Evolutionary conservation across 225 moss, liverwort and hornwort genomes (phyloP).

Genomic region (Sphagnum contortum): DNA sequence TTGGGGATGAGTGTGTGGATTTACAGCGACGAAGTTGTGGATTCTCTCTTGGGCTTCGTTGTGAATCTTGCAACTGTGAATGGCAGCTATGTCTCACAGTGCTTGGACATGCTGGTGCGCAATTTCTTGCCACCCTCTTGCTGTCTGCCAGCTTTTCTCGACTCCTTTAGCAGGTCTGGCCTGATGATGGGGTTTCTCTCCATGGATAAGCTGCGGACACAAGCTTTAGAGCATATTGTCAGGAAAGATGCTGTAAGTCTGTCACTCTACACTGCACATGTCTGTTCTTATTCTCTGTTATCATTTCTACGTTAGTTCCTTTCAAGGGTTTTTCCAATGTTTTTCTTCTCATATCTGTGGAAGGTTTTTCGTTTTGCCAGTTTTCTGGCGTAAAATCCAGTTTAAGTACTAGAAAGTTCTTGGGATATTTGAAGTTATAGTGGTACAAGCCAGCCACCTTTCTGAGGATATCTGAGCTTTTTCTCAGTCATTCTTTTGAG

Average conservation of each 20-base stretch:
- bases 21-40: slow-evolving; percentile 55
- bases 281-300: no score
- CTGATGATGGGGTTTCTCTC: slow-evolving; percentile 56
- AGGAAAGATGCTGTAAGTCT: slow-evolving; percentile 35
- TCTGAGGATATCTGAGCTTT: no score
- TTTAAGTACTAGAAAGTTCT: no score
- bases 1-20: slow-evolving; percentile 94
- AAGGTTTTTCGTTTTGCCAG: no score
- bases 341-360: no score
- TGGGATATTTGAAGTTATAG: no score
- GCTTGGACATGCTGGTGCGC: slow-evolving; percentile 90
- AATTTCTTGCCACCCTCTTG: slow-evolving; percentile 96
- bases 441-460: no score
- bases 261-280: no score
- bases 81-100: slow-evolving; percentile 68
- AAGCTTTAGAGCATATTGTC: slow-evolving; percentile 48
- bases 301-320: no score
- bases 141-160: slow-evolving; percentile 68
- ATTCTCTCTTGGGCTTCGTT: slow-evolving; percentile 67
- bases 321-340: no score
- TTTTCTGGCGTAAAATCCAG: no score
- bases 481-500: no score
- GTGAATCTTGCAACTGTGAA: slow-evolving; percentile 90
- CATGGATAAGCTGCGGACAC: slow-evolving; percentile 49
- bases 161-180: slow-evolving; percentile 56